These are phyloP conservation scores for Backusella macrospora DNA, from an alignment of 192 early-diverging fungal genomes.

Conservation along the genomic window DNA sequence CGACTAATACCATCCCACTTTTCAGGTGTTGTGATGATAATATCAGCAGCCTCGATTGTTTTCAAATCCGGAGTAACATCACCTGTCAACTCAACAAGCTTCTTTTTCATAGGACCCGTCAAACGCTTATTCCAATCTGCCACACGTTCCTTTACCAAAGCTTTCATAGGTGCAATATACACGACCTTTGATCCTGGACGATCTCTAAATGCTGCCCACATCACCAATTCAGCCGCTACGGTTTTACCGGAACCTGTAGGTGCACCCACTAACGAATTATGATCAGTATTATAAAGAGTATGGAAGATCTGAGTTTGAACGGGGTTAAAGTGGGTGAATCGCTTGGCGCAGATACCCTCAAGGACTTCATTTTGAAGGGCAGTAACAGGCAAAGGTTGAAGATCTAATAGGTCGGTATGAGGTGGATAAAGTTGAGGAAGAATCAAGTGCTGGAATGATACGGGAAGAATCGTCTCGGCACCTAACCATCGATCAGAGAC, in stretches of 20 bases:
- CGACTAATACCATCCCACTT: constrained; percentile 99
- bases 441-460: constrained; percentile 92
- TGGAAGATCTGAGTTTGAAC: constrained; percentile 99
- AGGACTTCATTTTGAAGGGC: constrained; percentile 81
- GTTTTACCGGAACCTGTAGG: constrained; percentile 99
- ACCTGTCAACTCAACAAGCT: constrained; percentile 93
- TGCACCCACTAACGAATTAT: constrained; percentile 91
- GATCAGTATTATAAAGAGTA: constrained; percentile 83
- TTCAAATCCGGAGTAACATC: constrained; percentile 93
- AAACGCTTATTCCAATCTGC: constrained; percentile 89
- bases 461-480: constrained; percentile 78
- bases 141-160: constrained; percentile 94
- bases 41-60: constrained; percentile 86
- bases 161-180: constrained; percentile 98
- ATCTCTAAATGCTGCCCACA: constrained; percentile 76
- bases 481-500: constrained; percentile 97
- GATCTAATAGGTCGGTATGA: constrained; percentile 90
- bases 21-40: constrained; percentile 98
- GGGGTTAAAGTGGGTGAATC: constrained; percentile 97
- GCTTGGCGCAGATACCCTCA: constrained; percentile 81
- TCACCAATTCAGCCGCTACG: constrained; percentile 92
- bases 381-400: constrained; percentile 89
- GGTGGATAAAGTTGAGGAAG: constrained; percentile 84
- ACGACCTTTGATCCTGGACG: constrained; percentile 74
- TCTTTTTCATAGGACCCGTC: constrained; percentile 75